phyloP scores from a whole-genome alignment of 768 basidiomycete species.

The Russula dissimulans region DNA sequence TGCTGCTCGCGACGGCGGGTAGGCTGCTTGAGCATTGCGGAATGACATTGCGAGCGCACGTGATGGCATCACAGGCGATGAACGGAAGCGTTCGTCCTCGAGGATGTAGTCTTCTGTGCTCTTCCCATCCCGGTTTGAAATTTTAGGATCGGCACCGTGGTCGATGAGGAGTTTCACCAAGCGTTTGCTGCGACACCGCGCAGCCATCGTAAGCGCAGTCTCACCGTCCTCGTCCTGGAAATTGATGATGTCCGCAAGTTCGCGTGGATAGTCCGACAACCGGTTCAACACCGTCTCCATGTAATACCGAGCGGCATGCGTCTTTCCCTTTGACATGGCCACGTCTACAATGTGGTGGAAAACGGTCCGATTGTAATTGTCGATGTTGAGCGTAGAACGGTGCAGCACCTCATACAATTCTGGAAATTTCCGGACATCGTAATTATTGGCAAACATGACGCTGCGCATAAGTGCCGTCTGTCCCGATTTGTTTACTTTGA shows the following conservation, averaged over 20 bases:
- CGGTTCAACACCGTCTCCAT: constrained; percentile 92
- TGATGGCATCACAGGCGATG: constrained; percentile 75
- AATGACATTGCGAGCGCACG: constrained; percentile 60
- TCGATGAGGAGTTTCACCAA: constrained; percentile 93
- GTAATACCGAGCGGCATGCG: constrained; percentile 96
- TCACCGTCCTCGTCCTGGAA: constrained; percentile 99
- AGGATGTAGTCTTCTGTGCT: constrained; percentile 98
- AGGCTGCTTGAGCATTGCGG: constrained; percentile 58
- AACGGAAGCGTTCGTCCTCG: constrained; percentile 94
- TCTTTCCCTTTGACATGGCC: constrained; percentile 95
- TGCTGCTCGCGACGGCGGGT: constrained; percentile 37
- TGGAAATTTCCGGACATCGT: constrained; percentile 97
- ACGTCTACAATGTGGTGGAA: constrained; percentile 98
- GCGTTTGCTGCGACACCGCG: constrained; percentile 89
- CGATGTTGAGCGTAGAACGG: constrained; percentile 97
- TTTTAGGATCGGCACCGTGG: constrained; percentile 92
- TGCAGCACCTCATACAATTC: constrained; percentile 95
- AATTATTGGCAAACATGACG: constrained; percentile 99
- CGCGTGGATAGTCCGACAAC: constrained; percentile 87
- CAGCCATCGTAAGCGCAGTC: constrained; percentile 93
- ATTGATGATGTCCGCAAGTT: constrained; percentile 95
- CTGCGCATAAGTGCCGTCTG: constrained; percentile 97
- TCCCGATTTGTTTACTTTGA: constrained; percentile 91
- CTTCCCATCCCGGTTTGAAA: constrained; percentile 90
- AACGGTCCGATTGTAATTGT: constrained; percentile 93